These are phyloP conservation scores for Teratosphaeriaceae sp. DNA, from an alignment of 2,329 filamentous ascomycete species.

Conservation along the genomic window DNA sequence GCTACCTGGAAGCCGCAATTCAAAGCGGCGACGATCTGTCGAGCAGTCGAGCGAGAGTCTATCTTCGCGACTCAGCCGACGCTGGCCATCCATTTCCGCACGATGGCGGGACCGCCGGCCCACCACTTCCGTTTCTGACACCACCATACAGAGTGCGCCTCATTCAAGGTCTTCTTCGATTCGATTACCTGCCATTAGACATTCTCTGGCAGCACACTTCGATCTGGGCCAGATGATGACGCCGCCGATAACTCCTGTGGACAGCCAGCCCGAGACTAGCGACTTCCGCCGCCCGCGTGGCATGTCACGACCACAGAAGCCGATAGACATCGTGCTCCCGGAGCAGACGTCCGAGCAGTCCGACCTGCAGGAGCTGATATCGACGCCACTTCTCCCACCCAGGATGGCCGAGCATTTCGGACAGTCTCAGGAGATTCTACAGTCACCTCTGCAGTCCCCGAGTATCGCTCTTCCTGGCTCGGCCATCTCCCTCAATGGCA, in stretches of 20 bases:
- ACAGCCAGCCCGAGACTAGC: conserved; percentile 2
- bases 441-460: conserved; percentile 83
- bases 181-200: conserved; percentile 70
- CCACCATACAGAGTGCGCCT: conserved; percentile 28
- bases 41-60: conserved; percentile 58
- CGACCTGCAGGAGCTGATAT: conserved; percentile 57
- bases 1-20: conserved; percentile 39
- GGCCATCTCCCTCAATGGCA: conserved; percentile 37
- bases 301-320: conserved; percentile 5
- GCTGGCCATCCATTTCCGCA: conserved; percentile 26
- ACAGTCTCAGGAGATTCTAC: conserved; percentile 49
- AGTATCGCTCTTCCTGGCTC: conserved; percentile 58
- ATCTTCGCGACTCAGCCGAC: conserved; percentile 58
- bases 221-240: conserved; percentile 31
- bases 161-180: conserved; percentile 56
- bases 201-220: conserved; percentile 45
- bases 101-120: conserved; percentile 9
- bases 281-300: not conserved
- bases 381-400: conserved; percentile 80
- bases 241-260: conserved; percentile 25
- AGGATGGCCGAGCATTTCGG: conserved; percentile 58
- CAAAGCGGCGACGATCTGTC: conserved; percentile 52
- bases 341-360: conserved; percentile 36
- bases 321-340: conserved; percentile 18
- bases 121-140: conserved; percentile 16